Base-by-base conservation (phyloP, 441 rosid species). In the Monsonia emarginata region DNA sequence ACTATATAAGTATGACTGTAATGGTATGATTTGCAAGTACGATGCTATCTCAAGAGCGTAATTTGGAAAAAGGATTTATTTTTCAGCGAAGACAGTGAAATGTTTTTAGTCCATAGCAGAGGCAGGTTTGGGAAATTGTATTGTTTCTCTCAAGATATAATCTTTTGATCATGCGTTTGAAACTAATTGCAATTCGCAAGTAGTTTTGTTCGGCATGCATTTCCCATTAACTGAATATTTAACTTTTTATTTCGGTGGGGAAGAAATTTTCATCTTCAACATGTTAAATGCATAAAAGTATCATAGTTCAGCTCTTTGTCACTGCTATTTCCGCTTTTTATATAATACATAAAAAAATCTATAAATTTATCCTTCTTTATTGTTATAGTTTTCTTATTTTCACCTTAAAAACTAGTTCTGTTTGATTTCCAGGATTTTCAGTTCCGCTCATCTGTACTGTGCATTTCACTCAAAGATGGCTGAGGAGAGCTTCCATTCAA, bases 391-490 rank as follows among this genome's bases (percentile, higher is more conserved):
- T 5, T 42, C 50, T 50, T 30, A 26, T 46, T 42, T 60, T 32
- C 24, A 42, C 8, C 11, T 65, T 72, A 32, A 61, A 38, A 50
- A n/a, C 13, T 8, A 1, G 5, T 27, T 67, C 30, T 31, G 4
- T 63, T 78, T 67, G 57, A 50, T 50, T 50, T 50, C 21, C 26
- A 50, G 57, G 25, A 19, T 62, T 67, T 58, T 61, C 54, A 56
- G 48, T 70, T 63, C 63, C 59, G 22, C 65, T 62, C 72, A 67
- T 59, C 64, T 64, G 31, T n/a, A 2, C 52, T 14, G 21, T 14
- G 21, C 0, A 21, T 21, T 50, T 50, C 57, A 19, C 26, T 50
- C 10, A 18, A 50, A 50, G 57, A 92, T 88, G 96, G 91, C 88
- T 36, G 83, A 74, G 76, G 81, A 75, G 71, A 71, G 72, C 65